Conservation (phyloP, 1,284 basidiomycete species). For the Puccinia hordei region DNA sequence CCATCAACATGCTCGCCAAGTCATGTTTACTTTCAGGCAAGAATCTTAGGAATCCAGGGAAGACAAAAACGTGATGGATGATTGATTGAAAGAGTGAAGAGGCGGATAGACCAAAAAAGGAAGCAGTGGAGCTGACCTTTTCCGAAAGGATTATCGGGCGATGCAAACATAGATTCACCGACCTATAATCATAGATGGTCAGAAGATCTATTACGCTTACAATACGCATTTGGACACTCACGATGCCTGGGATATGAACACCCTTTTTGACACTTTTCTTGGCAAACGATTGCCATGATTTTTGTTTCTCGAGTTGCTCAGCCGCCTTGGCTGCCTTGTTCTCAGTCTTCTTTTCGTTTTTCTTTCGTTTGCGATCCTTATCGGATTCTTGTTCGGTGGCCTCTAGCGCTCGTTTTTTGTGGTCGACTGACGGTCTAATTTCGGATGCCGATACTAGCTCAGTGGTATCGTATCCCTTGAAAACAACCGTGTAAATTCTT, state of each 20-base stretch:
- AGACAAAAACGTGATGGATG: not conserved
- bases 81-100: conserved; percentile 8
- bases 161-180: conserved; percentile 75
- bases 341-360: conserved; percentile 93
- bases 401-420: conserved; percentile 55
- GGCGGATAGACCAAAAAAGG: conserved; percentile 26
- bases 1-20: not conserved
- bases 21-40: not conserved
- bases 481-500: conserved; percentile 86
- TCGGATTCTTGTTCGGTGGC: conserved; percentile 52
- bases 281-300: conserved; percentile 95
- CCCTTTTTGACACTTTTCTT: conserved; percentile 96
- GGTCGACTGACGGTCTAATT: conserved; percentile 54
- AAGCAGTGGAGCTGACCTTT: conserved; percentile 65
- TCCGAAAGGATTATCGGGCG: conserved; percentile 87
- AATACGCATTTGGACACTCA: conserved; percentile 60
- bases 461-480: conserved; percentile 93
- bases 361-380: conserved; percentile 73
- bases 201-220: no score
- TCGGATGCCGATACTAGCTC: conserved; percentile 75
- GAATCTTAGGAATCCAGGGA: not conserved
- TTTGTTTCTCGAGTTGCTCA: conserved; percentile 84
- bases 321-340: conserved; percentile 81
- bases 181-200: conserved; percentile 19
- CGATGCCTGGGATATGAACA: conserved; percentile 76